A percentile compares a stretch with the other conserved stretches of the same genome.
Conservation (phyloP, 2,329 filamentous ascomycete species). For the Diplodia corticola region DNA sequence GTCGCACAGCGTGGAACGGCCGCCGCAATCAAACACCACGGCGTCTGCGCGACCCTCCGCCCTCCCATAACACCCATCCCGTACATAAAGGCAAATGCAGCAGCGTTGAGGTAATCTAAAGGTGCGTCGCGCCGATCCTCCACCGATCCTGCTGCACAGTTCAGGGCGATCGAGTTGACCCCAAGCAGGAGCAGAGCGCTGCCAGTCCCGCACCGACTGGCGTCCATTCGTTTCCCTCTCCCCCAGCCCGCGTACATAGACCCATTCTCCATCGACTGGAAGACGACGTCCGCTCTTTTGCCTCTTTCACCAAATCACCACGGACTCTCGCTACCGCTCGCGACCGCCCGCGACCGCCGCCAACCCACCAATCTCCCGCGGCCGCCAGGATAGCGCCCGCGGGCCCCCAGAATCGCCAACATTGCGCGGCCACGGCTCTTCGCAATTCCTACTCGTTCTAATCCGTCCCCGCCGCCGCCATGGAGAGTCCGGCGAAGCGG, state of each 20-base stretch:
- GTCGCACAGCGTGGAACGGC: constrained; percentile 23
- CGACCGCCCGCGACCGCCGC: constrained; percentile 9
- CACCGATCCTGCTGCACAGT: constrained; percentile 22
- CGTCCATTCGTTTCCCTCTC: constrained; percentile 42
- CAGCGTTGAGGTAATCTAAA: constrained; percentile 32
- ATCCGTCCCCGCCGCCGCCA: constrained; percentile 24
- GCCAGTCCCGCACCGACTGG: constrained; percentile 37
- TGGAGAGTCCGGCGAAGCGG: constrained; percentile 35
- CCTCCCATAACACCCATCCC: constrained; percentile 10
- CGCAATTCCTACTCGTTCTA: constrained; percentile 12
- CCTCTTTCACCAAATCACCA: constrained; percentile 12
- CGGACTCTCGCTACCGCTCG: constrained; percentile 15
- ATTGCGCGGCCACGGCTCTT: constrained; percentile 3
- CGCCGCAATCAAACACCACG: constrained; percentile 23
- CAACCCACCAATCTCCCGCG: constrained; percentile 3
- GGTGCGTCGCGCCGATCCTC: constrained; percentile 30
- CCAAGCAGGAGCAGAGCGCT: constrained; percentile 23
- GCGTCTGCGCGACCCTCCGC: constrained; percentile 19
- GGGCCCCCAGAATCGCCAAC: background rate
- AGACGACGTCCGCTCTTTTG: constrained; percentile 38
- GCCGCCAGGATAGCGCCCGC: constrained; percentile 21
- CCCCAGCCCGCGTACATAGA: constrained; percentile 25
- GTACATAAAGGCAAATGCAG: constrained; percentile 34
- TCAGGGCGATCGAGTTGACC: constrained; percentile 20
- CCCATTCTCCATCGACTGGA: constrained; percentile 38